phyloP scores from a whole-genome alignment of 2,329 filamentous ascomycete genomes.

The Cryphonectria parasitica region DNA sequence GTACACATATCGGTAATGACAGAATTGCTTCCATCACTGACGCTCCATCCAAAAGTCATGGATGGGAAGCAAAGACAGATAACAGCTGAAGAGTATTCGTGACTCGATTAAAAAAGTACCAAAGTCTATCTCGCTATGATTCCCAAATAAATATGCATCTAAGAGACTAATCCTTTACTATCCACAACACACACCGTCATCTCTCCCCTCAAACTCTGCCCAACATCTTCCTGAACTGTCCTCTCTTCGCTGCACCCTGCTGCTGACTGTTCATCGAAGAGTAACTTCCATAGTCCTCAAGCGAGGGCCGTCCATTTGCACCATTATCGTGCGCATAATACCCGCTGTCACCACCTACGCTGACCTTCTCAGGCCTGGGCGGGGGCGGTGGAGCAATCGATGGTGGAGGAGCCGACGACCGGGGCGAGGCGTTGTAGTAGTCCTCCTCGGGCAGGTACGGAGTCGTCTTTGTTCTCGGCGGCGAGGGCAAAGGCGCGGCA shows the following conservation, averaged over 20 bases:
- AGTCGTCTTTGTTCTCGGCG: slow-evolving; percentile 21
- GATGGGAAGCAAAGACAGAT: background rate
- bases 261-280: slow-evolving; percentile 16
- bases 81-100: background rate
- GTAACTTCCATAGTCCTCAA: slow-evolving; percentile 21
- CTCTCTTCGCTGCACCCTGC: slow-evolving; percentile 14
- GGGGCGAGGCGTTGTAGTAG: slow-evolving; percentile 29
- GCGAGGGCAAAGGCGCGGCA: slow-evolving; percentile 21
- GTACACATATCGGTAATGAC: no score
- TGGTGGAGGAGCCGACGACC: slow-evolving; percentile 33
- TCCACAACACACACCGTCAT: no score
- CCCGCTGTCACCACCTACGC: slow-evolving; percentile 19
- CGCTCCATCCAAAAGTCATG: background rate
- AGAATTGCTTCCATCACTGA: background rate
- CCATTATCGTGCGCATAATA: slow-evolving; percentile 17
- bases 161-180: background rate
- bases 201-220: slow-evolving; percentile 14
- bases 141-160: background rate
- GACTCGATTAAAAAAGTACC: background rate
- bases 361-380: slow-evolving; percentile 41
- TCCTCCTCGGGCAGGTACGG: slow-evolving; percentile 31
- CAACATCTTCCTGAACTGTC: slow-evolving; percentile 30
- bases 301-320: slow-evolving; percentile 6
- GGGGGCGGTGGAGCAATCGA: slow-evolving; percentile 35
- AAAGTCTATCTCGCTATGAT: slow-evolving; percentile 1